Percentiles rank a stretch among this genome's conserved stretches.
Evolutionary conservation across 2,329 filamentous ascomycete genomes (phyloP).

Genomic region (Cordyceps fumosorosea): DNA sequence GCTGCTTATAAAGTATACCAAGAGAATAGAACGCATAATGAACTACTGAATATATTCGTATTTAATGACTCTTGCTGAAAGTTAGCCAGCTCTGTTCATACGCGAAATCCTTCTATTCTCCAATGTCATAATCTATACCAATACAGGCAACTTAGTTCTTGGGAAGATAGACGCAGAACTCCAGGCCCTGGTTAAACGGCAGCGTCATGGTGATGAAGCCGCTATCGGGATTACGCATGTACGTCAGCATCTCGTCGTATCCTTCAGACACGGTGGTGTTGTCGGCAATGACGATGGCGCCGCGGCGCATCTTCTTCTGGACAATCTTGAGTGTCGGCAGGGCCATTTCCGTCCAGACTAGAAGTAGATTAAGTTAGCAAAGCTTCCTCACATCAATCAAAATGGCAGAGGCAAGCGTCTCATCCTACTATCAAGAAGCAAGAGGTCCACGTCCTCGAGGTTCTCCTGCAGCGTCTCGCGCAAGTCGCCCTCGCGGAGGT

Average conservation of each 20-base stretch:
- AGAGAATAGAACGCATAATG: neutral
- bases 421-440: slow-evolving; percentile 51
- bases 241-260: slow-evolving; percentile 39
- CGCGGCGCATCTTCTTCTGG: slow-evolving; percentile 33
- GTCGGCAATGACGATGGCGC: slow-evolving; percentile 40
- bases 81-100: neutral
- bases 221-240: slow-evolving; percentile 34
- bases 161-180: slow-evolving; percentile 18
- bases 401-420: neutral
- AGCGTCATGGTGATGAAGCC: slow-evolving; percentile 34
- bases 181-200: slow-evolving; percentile 18
- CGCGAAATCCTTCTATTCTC: neutral
- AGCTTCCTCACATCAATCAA: neutral
- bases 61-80: neutral
- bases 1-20: neutral
- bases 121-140: neutral
- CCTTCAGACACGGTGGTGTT: slow-evolving; percentile 33
- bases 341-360: slow-evolving; percentile 46
- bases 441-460: slow-evolving; percentile 25
- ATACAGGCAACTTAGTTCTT: neutral
- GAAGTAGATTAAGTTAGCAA: neutral
- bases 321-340: slow-evolving; percentile 42
- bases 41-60: neutral
- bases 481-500: slow-evolving; percentile 48
- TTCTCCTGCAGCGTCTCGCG: slow-evolving; percentile 37